Evolutionary conservation across 2,329 filamentous ascomycete species (phyloP).

Genomic region (Monilinia vaccinii-corymbosi): DNA sequence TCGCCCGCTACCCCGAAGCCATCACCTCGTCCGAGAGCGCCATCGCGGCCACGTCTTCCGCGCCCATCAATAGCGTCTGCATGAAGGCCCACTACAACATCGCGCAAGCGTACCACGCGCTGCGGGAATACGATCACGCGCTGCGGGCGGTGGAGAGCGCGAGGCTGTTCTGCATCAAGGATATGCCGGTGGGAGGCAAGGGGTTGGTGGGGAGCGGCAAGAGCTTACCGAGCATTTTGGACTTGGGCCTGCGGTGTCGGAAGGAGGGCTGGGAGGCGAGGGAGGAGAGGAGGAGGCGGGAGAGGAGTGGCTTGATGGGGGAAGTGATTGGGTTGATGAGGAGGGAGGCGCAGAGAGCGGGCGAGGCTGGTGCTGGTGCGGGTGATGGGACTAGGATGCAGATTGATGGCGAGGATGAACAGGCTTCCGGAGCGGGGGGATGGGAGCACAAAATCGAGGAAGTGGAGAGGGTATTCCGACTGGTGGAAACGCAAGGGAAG

Average conservation of each 20-base stretch:
- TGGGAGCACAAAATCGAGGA: constrained; percentile 38
- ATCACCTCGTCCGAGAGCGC: constrained; percentile 70
- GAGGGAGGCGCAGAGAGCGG: constrained; percentile 37
- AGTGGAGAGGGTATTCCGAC: constrained; percentile 43
- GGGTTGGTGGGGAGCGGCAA: background rate
- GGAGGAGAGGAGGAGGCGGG: constrained; percentile 52
- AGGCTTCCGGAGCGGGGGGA: constrained; percentile 34
- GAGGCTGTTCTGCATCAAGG: background rate
- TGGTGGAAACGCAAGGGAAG: constrained; percentile 35
- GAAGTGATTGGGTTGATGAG: constrained; percentile 48
- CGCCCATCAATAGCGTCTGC: constrained; percentile 17
- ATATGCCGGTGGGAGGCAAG: constrained; percentile 52
- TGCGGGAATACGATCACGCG: background rate
- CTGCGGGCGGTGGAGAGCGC: background rate
- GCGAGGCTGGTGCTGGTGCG: constrained; percentile 32
- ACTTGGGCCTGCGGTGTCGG: constrained; percentile 69
- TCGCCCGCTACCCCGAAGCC: constrained; percentile 63
- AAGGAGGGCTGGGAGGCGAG: constrained; percentile 75
- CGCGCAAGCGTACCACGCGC: constrained; percentile 54
- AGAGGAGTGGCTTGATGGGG: constrained; percentile 47
- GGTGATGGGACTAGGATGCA: constrained; percentile 37
- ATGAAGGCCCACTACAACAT: constrained; percentile 83
- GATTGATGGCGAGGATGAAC: constrained; percentile 36
- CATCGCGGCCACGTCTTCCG: constrained; percentile 37
- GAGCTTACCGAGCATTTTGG: constrained; percentile 58